Evolutionary conservation across 2,329 filamentous ascomycete genomes (phyloP), one percentile per base, ranked within the genome.

Genomic region (Botrytis galanthina): DNA sequence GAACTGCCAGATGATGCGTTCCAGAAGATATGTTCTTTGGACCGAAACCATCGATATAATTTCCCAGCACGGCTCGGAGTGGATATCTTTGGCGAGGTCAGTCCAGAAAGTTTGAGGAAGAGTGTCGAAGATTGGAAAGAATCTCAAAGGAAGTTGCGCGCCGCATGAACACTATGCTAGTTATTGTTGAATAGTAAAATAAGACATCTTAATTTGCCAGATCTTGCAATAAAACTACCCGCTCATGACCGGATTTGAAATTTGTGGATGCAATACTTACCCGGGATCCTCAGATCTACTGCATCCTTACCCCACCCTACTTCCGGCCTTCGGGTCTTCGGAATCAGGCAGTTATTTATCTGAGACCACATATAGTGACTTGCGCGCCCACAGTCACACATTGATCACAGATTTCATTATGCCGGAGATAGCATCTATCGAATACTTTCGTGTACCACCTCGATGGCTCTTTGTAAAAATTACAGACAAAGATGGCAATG

Each of bases 401-500:
- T 32, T 71, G 20, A 42, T 66, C 35, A 32, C 59, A n/a, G 60
- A 46, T 18, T 74, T 61, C 75, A 76, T 70, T 44, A 92, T 92
- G 90, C 86, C 85, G 1, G 90, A 88, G 76, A 92, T 93, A 78
- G 85, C 86, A 75, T 85, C 79, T 39, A 89, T 94, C 61, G 91
- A 93, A 77, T 93, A 93, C 79, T 94, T 93, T 80, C 87, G 92
- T 29, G 89, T 94, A 14, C 90, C 90, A 63, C 92, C 92, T 22
- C 85, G 92, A 59, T 94, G 92, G 92, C 85, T 94, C 1, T 93
- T 94, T 76, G 92, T 94, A 76, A 94, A 94, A 81, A 87, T 94
- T 75, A 90, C 87, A 2, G 91, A 94, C 79, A 88, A 90, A 48
- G 85, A 86, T 2, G 91, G 88, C 5, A 85, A 88, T 48, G 83